phyloP scores from a whole-genome alignment of 192 early-diverging fungal genomes.

The Entomortierella lignicola region DNA sequence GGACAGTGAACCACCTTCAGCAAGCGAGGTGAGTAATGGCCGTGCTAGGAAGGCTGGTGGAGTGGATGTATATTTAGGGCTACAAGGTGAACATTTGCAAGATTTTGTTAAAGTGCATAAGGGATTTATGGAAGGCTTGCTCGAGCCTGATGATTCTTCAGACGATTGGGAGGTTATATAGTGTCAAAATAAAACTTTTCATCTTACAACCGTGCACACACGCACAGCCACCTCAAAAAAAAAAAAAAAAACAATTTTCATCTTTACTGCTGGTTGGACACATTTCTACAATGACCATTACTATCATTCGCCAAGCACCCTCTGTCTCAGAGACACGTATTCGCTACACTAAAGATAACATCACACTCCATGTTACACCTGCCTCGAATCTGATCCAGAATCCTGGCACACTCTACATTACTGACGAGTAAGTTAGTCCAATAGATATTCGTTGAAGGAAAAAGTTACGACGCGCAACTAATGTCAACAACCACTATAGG shows the following conservation, averaged over 20 bases:
- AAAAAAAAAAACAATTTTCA: too few species aligned
- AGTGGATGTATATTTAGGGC: conserved; percentile 48
- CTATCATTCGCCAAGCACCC: conserved; percentile 45
- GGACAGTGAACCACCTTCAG: conserved; percentile 17
- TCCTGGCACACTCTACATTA: conserved; percentile 49
- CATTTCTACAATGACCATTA: conserved; percentile 36
- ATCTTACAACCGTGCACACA: neutral
- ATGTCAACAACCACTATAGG: conserved; percentile 34
- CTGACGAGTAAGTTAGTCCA: conserved; percentile 42
- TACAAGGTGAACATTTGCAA: conserved; percentile 41
- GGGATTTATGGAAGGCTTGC: conserved; percentile 47
- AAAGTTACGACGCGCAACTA: too few species aligned
- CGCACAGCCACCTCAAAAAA: neutral
- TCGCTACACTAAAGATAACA: conserved; percentile 39
- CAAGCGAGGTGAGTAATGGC: neutral
- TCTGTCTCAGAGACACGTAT: conserved; percentile 23
- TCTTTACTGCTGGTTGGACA: neutral
- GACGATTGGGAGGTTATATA: conserved; percentile 23
- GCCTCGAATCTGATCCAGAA: conserved; percentile 36
- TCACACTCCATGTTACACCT: conserved; percentile 49
- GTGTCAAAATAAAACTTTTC: neutral
- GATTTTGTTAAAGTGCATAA: conserved; percentile 47
- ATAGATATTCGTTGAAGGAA: too few species aligned
- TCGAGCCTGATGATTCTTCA: conserved; percentile 8
- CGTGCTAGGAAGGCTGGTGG: neutral